Conservation (phyloP, 495 filamentous ascomycete species). For the Aspergillus conjunctus region DNA sequence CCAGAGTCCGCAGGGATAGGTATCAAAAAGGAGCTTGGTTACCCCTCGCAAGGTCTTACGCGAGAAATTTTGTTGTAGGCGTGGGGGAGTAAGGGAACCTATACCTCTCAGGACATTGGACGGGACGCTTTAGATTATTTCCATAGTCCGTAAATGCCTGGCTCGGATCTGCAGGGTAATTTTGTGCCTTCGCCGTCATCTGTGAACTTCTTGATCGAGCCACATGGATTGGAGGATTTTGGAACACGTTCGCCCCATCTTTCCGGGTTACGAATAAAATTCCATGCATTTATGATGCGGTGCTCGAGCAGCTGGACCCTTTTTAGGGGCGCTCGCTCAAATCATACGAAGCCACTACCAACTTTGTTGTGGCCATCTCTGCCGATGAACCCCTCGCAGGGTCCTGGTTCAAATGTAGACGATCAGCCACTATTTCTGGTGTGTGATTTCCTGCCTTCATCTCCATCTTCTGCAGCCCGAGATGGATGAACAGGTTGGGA, state of each 20-base stretch:
- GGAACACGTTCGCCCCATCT: neutral
- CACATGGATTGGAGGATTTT: neutral
- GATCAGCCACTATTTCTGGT: neutral
- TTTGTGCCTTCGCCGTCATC: constrained; percentile 1
- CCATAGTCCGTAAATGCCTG: neutral
- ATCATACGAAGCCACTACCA: neutral
- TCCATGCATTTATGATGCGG: neutral
- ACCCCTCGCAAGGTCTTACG: too few relatives aligned
- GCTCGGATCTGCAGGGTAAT: constrained; percentile 1
- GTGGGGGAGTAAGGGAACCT: neutral
- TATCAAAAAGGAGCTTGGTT: too few relatives aligned
- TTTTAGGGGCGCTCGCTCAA: neutral
- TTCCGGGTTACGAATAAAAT: neutral
- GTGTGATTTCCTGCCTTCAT: neutral
- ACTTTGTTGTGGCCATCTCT: neutral
- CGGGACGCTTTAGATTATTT: neutral
- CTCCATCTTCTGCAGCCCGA: neutral
- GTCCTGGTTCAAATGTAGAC: neutral
- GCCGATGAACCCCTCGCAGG: neutral
- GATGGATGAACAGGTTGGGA: neutral
- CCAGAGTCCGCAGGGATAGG: neutral
- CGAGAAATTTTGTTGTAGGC: too few relatives aligned
- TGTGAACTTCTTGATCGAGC: neutral
- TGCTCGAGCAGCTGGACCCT: neutral
- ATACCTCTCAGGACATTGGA: neutral